These are phyloP conservation scores for Fusarium odoratissimum DNA, from an alignment of 2,329 filamentous ascomycete genomes.

Conservation along the genomic window DNA sequence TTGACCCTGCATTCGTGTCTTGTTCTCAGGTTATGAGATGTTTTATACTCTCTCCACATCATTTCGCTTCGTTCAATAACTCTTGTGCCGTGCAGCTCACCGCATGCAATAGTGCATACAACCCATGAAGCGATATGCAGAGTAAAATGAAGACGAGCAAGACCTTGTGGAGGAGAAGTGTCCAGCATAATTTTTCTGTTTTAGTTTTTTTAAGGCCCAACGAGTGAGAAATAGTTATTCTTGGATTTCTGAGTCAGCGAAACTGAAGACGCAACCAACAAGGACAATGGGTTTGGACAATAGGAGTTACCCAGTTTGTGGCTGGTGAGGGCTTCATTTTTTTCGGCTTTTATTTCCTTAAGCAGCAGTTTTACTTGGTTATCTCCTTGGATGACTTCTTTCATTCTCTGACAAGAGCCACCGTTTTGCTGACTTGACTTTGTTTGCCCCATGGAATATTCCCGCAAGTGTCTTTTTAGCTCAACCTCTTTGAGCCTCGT, in stretches of 20 bases:
- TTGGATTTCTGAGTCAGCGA: constrained; percentile 11
- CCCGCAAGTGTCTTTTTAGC: constrained; percentile 8
- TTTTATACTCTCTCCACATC: constrained; percentile 36
- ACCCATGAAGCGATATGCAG: constrained; percentile 38
- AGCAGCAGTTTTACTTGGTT: background rate
- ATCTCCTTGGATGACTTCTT: constrained; percentile 4
- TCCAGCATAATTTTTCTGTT: constrained; percentile 15
- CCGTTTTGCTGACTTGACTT: constrained; percentile 12
- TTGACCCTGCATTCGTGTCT: constrained; percentile 21
- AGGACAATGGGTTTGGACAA: constrained; percentile 28
- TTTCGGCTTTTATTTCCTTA: background rate
- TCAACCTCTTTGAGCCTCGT: background rate
- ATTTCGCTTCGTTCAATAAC: constrained; percentile 36
- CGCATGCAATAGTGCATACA: constrained; percentile 32
- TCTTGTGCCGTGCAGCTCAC: constrained; percentile 37
- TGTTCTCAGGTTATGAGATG: constrained; percentile 8
- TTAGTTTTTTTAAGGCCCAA: background rate
- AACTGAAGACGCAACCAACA: constrained; percentile 4
- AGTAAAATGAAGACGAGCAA: constrained; percentile 40
- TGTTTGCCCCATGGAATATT: constrained; percentile 22
- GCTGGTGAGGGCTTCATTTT: constrained; percentile 28
- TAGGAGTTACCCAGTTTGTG: constrained; percentile 15
- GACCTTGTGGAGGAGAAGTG: background rate
- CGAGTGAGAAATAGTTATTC: constrained; percentile 14
- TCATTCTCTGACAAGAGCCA: constrained; percentile 6